Evolutionary conservation across 805 yeast species (phyloP), one percentile per base, ranked within the genome.

Genomic region (Metschnikowia matae): DNA sequence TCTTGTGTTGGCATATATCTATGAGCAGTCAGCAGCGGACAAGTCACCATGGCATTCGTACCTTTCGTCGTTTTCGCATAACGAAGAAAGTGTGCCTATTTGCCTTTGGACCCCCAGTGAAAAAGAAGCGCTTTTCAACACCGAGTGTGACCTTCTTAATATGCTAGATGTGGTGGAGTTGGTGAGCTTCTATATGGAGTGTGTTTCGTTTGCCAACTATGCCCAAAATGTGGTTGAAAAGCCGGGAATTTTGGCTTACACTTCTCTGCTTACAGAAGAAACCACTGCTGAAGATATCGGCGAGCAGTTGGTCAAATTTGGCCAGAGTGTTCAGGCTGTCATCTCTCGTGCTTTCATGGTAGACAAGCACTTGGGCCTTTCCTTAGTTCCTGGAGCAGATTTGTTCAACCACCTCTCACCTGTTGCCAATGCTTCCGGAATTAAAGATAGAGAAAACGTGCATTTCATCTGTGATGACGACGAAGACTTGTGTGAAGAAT

Each of bases 321-420:
- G 87, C 2, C 76, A 81, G 6, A 73, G 75, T 2, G 81, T 81
- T 5, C 80, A 77, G 59, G 78, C 84, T 0, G 75, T 89, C 14
- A 82, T 91, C 0, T 81, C 94, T 1, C 75, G 97, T 53, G 90
- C 91, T 1, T 91, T 92, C 64, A 83, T 82, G 38, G 80, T 91
- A 29, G 98, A 92, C 65, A 74, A 75, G 45, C 90, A 66, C 62
- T 89, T 85, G 58, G 87, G 83, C 32, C 73, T 84, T 31, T 89
- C 87, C 0, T 69, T 92, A 45, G 96, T 91, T 21, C 97, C 97
- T 0, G 88, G 90, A 14, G 97, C 97, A 0, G 96, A 91, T 67
- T 69, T 92, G 34, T 89, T 90, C 68, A 91, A 91, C 57, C 97
- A 90, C 62, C 63, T 70, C 39, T 64, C 74, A 5, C 75, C 82